These are phyloP conservation scores for Jaltomata sinuosa DNA, from an alignment of 257 asterid species.

Conservation along the genomic window DNA sequence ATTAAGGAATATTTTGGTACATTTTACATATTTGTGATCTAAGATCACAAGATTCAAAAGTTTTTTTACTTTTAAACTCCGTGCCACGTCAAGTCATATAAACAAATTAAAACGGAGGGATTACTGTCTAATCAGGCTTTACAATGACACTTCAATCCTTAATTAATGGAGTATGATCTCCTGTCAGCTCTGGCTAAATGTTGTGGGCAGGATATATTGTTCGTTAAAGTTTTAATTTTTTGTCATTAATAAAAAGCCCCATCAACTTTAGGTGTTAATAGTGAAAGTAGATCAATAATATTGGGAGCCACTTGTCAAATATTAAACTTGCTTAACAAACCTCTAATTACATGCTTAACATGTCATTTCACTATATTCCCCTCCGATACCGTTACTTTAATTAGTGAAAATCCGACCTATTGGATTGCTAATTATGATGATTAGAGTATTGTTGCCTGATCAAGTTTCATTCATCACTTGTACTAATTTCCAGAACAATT, in stretches of 20 bases:
- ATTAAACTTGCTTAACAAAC: neutral
- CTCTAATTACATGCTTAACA: neutral
- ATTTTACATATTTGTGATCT: accelerated
- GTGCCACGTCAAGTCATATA: accelerated
- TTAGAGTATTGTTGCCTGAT: neutral
- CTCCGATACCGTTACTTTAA: neutral
- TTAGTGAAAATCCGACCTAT: neutral
- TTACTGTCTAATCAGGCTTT: neutral
- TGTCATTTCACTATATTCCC: neutral
- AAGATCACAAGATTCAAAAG: neutral
- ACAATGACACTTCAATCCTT: neutral
- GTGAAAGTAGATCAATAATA: neutral
- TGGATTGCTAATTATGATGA: neutral
- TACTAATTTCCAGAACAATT: neutral
- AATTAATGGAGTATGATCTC: neutral
- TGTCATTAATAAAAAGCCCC: neutral
- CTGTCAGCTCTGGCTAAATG: neutral
- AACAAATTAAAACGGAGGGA: neutral
- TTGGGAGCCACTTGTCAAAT: neutral
- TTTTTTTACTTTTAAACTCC: accelerated
- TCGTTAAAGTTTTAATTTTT: neutral
- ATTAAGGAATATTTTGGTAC: neutral
- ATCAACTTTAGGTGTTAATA: neutral
- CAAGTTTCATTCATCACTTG: neutral
- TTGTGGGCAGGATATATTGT: neutral